phyloP scores from a whole-genome alignment of 108 stramenopile species.

The Phaeodactylum tricornutum region DNA sequence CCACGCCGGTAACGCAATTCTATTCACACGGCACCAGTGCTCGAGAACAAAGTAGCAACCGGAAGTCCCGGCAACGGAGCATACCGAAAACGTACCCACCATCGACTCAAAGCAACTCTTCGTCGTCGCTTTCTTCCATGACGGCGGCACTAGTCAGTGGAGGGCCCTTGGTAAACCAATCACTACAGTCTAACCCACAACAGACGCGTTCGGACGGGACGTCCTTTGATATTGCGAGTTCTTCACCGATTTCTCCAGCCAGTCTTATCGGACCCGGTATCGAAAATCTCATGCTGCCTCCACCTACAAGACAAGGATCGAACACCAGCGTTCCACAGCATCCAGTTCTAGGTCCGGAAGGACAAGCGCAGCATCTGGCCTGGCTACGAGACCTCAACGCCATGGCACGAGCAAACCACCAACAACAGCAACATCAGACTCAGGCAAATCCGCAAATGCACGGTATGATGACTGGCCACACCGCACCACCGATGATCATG shows the following conservation, averaged over 20 bases:
- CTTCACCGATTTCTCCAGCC: conserved; percentile 64
- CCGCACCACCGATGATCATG: background rate
- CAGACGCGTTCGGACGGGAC: conserved; percentile 2
- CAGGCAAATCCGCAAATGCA: conserved; percentile 7
- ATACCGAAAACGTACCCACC: conserved; percentile 12
- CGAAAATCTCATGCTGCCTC: conserved; percentile 72
- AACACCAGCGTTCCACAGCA: background rate
- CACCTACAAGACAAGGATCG: conserved; percentile 18
- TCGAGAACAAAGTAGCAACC: background rate
- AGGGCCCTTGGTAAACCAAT: conserved; percentile 20
- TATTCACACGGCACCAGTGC: background rate
- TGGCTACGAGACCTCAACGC: conserved; percentile 48
- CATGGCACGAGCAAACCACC: conserved; percentile 18
- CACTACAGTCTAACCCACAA: background rate
- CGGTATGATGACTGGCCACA: conserved; percentile 1
- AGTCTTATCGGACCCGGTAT: conserved; percentile 45
- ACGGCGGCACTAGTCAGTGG: conserved; percentile 39
- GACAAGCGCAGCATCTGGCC: conserved; percentile 26
- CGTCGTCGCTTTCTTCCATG: conserved; percentile 33
- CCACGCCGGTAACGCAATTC: conserved; percentile 1
- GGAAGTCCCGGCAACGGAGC: too few relatives aligned
- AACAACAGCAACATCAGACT: conserved; percentile 11
- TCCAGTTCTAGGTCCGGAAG: background rate
- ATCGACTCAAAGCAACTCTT: conserved; percentile 7
- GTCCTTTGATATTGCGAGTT: background rate